Base-by-base conservation (phyloP, 441 rosid genomes). In the Capsella rubella region DNA sequence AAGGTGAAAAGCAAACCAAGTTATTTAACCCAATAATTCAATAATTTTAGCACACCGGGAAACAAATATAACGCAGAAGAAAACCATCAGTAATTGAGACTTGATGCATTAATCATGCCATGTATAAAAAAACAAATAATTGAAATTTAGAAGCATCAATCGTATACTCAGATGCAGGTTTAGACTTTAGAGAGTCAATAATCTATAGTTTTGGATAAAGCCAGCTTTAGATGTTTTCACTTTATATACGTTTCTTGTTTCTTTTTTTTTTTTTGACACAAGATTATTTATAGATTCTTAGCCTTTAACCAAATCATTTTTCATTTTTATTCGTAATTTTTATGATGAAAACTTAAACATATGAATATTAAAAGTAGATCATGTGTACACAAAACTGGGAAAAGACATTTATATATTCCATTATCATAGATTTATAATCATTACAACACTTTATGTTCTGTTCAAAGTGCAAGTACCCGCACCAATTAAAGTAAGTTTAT, bases 1-100 rank as follows among this genome's bases (percentile, higher is more conserved):
- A 72, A 46, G 27, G 54, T 9, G n/a, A 53, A 72, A 72, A 64
- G 64, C 40, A 72, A 72, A 45, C 31, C 55, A 57, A 64, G 64
- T 46, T 27, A 55, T 25, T 14, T 21, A 21, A 46, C 27, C 54
- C 53, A 62, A 51, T 72, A 40, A 72, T 62, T 52, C 8, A 62
- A 31, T 2, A 21, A 21, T 0, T 21, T 21, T 59, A 35, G 43
- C 60, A 71, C 67, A 71, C 60, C 2, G 28, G 28, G 42, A 15
- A 27, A 6, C 21, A 9, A 8, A 8, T 8, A 9, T 6, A 32
- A 6, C 6, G 34, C 5, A 7, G 25, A 18, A 12, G 1, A 34
- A 9, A 34, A 69, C 13, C 43, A 63, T 12, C 39, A 55, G 32
- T 72, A 72, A 72, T 43, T 18, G 47, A 54, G 56, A 34, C 28